phyloP scores from a whole-genome alignment of 176 grass and related monocot species.

The Oryza meyeriana region DNA sequence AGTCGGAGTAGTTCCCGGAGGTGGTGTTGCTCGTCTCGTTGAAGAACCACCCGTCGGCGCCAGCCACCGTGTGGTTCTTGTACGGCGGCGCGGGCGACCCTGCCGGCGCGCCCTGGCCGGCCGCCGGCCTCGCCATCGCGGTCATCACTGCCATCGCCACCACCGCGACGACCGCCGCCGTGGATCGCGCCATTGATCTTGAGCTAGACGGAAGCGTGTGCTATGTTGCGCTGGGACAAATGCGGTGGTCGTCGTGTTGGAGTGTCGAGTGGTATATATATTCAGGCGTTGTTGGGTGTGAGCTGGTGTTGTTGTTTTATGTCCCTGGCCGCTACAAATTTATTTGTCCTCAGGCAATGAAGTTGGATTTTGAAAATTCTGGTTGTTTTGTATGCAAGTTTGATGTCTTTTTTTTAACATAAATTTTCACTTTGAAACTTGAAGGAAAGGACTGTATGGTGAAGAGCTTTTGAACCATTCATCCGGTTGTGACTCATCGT shows the following conservation, averaged over 20 bases:
- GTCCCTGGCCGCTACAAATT: neutral
- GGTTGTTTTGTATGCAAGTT: no score
- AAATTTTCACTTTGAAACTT: neutral
- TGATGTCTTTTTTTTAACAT: no score
- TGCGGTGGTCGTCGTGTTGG: neutral
- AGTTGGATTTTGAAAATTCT: neutral
- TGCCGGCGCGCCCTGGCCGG: slow-evolving; percentile 13
- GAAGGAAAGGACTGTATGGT: neutral
- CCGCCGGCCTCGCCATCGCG: neutral
- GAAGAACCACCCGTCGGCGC: slow-evolving; percentile 69
- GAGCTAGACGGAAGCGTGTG: neutral
- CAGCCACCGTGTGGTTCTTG: slow-evolving; percentile 78
- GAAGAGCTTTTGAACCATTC: no score
- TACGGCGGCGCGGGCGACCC: slow-evolving; percentile 26
- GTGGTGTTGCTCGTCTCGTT: slow-evolving; percentile 44
- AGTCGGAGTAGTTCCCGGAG: slow-evolving; percentile 65
- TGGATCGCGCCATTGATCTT: slow-evolving; percentile 30
- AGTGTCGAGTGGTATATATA: neutral
- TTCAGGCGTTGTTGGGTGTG: neutral
- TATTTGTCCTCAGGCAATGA: neutral
- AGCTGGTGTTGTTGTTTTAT: neutral
- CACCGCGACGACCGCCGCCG: neutral
- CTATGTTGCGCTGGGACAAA: neutral
- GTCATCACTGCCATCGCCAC: neutral
- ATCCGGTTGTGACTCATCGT: no score